Percentiles rank a stretch among this genome's conserved stretches.
Evolutionary conservation across 1,284 basidiomycete genomes (phyloP).

Genomic region (Sporisorium iseilematis-ciliati): DNA sequence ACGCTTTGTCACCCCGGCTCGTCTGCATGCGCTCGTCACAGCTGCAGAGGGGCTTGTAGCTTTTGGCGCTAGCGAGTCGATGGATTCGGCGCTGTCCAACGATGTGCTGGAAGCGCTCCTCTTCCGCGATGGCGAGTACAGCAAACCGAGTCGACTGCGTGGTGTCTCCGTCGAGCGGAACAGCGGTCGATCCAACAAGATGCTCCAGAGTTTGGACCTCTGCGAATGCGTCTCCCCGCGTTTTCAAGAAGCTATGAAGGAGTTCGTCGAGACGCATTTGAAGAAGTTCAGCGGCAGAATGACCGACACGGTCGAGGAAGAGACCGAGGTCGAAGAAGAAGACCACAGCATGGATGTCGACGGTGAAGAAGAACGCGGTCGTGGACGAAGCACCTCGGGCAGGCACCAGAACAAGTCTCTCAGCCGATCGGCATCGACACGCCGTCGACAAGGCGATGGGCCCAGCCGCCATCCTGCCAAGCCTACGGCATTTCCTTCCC

Average conservation of each 20-base stretch:
- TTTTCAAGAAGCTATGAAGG: slow-evolving; percentile 84
- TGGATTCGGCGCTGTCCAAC: slow-evolving; percentile 66
- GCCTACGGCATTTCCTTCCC: slow-evolving; percentile 76
- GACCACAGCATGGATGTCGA: slow-evolving; percentile 70
- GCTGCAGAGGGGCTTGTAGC: slow-evolving; percentile 63
- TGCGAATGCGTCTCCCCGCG: slow-evolving; percentile 92
- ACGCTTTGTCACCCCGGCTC: slow-evolving; percentile 90
- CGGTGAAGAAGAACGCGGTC: slow-evolving; percentile 72
- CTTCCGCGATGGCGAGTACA: slow-evolving; percentile 64
- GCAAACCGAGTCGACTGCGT: slow-evolving; percentile 56
- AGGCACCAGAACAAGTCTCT: slow-evolving; percentile 35
- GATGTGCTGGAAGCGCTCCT: slow-evolving; percentile 67
- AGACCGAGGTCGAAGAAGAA: slow-evolving; percentile 41
- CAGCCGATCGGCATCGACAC: slow-evolving; percentile 73
- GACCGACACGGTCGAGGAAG: slow-evolving; percentile 50
- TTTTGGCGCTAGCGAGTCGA: slow-evolving; percentile 66
- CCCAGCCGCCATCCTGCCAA: slow-evolving; percentile 57
- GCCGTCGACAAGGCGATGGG: slow-evolving; percentile 42
- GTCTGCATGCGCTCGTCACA: slow-evolving; percentile 73
- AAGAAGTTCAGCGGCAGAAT: slow-evolving; percentile 70
- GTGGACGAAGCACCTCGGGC: slow-evolving; percentile 56
- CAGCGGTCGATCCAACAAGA: slow-evolving; percentile 52
- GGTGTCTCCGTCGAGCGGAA: slow-evolving; percentile 65
- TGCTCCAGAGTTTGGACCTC: slow-evolving; percentile 87
- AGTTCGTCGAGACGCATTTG: slow-evolving; percentile 83